Evolutionary conservation across 768 basidiomycete species (phyloP).

Genomic region (Coprinellus micaceus): DNA sequence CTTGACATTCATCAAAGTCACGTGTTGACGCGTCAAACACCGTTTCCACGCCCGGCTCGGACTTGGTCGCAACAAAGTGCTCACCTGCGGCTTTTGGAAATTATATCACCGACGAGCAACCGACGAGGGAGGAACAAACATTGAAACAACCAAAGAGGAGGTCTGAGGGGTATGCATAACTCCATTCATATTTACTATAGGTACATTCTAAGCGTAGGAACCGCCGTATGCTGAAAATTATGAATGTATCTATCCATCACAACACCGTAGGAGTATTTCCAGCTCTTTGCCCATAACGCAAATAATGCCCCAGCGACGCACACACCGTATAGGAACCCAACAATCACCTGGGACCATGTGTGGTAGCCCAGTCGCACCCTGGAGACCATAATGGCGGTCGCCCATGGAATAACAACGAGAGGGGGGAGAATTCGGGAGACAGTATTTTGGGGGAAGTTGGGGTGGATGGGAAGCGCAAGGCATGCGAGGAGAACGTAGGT

Average conservation of each 20-base stretch:
- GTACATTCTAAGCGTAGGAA: background rate
- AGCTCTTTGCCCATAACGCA: slow-evolving; percentile 46
- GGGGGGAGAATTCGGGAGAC: slow-evolving; percentile 37
- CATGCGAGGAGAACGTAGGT: slow-evolving; percentile 58
- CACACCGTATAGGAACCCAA: slow-evolving; percentile 54
- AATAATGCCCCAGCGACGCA: slow-evolving; percentile 56
- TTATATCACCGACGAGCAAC: too few species aligned
- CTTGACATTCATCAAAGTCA: slow-evolving; percentile 1
- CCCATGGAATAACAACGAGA: slow-evolving; percentile 51
- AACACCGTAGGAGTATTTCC: slow-evolving; percentile 19
- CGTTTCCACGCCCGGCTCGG: background rate
- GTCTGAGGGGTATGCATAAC: too few species aligned
- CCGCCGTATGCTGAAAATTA: slow-evolving; percentile 1
- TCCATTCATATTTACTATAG: background rate
- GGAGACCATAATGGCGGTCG: slow-evolving; percentile 53
- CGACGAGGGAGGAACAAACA: too few species aligned
- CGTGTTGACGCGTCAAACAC: background rate
- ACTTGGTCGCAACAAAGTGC: background rate
- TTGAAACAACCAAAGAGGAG: too few species aligned
- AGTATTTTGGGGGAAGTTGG: slow-evolving; percentile 39
- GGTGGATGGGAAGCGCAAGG: slow-evolving; percentile 55
- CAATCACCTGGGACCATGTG: slow-evolving; percentile 64
- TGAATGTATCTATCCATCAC: slow-evolving; percentile 21
- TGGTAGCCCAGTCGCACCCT: slow-evolving; percentile 77
- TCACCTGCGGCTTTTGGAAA: background rate